phyloP scores from a whole-genome alignment of 2,329 filamentous ascomycete species.

The Penicillium sp. region DNA sequence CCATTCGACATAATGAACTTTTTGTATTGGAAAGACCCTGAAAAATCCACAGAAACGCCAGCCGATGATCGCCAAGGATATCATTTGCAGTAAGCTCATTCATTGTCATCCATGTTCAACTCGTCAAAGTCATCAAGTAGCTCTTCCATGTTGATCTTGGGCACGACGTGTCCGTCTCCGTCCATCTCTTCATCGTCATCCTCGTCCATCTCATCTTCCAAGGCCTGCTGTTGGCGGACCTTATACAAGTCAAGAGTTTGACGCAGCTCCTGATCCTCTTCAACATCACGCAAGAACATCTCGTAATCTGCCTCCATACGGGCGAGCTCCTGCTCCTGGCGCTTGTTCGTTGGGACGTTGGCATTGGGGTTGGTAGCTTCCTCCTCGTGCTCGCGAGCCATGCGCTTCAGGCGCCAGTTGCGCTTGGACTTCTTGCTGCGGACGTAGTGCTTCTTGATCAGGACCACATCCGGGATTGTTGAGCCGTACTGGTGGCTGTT shows the following conservation, averaged over 20 bases:
- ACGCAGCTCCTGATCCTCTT: slow-evolving; percentile 87
- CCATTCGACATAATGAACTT: slow-evolving; percentile 14
- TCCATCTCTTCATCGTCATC: slow-evolving; percentile 57
- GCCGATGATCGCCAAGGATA: slow-evolving; percentile 28
- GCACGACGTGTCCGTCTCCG: slow-evolving; percentile 56
- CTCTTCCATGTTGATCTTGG: slow-evolving; percentile 69
- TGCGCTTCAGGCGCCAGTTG: slow-evolving; percentile 92
- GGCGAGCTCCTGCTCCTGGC: slow-evolving; percentile 69
- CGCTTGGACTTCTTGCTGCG: slow-evolving; percentile 80
- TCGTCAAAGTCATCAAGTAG: slow-evolving; percentile 32
- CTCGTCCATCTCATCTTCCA: slow-evolving; percentile 33
- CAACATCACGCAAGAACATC: slow-evolving; percentile 92
- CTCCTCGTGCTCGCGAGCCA: slow-evolving; percentile 85
- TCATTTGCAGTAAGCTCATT: slow-evolving; percentile 23
- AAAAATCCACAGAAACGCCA: slow-evolving; percentile 23
- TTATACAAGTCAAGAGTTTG: slow-evolving; percentile 85
- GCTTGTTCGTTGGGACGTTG: slow-evolving; percentile 38
- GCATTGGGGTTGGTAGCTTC: slow-evolving; percentile 21
- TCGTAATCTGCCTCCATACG: slow-evolving; percentile 92
- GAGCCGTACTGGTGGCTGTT: slow-evolving; percentile 69
- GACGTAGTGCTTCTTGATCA: slow-evolving; percentile 96
- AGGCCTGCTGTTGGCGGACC: slow-evolving; percentile 46
- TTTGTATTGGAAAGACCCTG: slow-evolving; percentile 9
- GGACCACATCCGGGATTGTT: slow-evolving; percentile 81
- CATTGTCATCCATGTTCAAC: slow-evolving; percentile 53